Conservation (phyloP, 768 basidiomycete species). For the Suillus bovinus region DNA sequence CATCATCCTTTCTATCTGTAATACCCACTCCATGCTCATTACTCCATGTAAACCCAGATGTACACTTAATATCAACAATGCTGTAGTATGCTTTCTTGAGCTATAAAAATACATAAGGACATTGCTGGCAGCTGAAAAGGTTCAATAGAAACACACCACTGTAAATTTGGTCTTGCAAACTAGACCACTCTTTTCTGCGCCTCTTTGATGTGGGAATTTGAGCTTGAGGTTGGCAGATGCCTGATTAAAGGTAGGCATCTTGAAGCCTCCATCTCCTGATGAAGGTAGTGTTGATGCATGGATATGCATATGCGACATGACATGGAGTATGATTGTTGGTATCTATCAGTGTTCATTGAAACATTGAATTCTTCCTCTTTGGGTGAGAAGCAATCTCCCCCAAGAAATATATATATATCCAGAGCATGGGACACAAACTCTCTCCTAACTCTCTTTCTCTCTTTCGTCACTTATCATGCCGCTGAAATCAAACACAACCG, state of each 20-base stretch:
- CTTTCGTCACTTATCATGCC: too few species aligned
- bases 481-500: too few species aligned
- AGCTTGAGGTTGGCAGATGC: conserved; percentile 7
- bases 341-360: too few species aligned
- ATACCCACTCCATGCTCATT: not conserved
- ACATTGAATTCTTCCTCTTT: too few species aligned
- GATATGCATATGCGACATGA: too few species aligned
- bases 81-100: not conserved
- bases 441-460: too few species aligned
- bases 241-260: conserved; percentile 18
- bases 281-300: too few species aligned
- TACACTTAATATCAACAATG: not conserved
- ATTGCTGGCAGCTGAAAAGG: not conserved
- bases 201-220: conserved; percentile 9
- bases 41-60: conserved; percentile 3
- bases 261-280: conserved; percentile 20
- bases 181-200: conserved; percentile 19
- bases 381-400: too few species aligned
- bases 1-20: not conserved
- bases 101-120: not conserved
- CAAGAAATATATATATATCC: too few species aligned
- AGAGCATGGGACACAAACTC: too few species aligned
- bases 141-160: conserved; percentile 11
- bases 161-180: conserved; percentile 24
- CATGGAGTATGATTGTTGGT: too few species aligned